These are phyloP conservation scores for Imleria badia DNA, from an alignment of 768 basidiomycete species.

Conservation along the genomic window DNA sequence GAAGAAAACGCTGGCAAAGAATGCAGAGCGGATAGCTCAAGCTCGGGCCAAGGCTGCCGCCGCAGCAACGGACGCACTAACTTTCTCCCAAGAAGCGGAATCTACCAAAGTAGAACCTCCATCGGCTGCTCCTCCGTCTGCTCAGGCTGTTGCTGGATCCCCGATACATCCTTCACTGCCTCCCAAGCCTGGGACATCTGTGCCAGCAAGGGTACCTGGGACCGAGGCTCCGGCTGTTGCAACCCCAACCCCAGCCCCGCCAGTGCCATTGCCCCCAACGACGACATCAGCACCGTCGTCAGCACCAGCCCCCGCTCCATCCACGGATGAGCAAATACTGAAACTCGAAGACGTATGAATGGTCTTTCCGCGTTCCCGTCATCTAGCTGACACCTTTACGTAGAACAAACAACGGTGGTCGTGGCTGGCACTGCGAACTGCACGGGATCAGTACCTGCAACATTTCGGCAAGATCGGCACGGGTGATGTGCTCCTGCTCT, in stretches of 20 bases:
- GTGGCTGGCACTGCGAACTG: conserved; percentile 78
- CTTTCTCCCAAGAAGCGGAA: conserved; percentile 23
- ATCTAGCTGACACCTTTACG: conserved; percentile 11
- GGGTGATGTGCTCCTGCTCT: conserved; percentile 61
- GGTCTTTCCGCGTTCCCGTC: not conserved
- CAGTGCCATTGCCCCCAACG: conserved; percentile 10
- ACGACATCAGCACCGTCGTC: conserved; percentile 16
- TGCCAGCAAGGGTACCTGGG: conserved; percentile 32
- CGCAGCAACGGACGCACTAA: conserved; percentile 21
- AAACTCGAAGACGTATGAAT: conserved; percentile 60
- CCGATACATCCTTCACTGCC: conserved; percentile 70
- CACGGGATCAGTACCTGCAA: conserved; percentile 69
- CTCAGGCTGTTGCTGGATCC: conserved; percentile 32
- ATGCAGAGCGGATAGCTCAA: conserved; percentile 37
- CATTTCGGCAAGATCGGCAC: conserved; percentile 83
- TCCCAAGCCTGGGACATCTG: conserved; percentile 57
- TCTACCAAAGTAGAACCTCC: conserved; percentile 22
- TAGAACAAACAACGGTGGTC: conserved; percentile 77
- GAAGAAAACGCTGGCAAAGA: conserved; percentile 39
- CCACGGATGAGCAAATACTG: conserved; percentile 49
- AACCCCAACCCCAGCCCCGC: conserved; percentile 9
- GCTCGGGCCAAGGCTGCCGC: conserved; percentile 45
- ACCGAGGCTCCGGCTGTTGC: conserved; percentile 26
- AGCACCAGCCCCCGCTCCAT: conserved; percentile 29
- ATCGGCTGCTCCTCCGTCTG: not conserved